phyloP scores from a whole-genome alignment of 108 stramenopile genomes.

The Skeletonema marinoi region DNA sequence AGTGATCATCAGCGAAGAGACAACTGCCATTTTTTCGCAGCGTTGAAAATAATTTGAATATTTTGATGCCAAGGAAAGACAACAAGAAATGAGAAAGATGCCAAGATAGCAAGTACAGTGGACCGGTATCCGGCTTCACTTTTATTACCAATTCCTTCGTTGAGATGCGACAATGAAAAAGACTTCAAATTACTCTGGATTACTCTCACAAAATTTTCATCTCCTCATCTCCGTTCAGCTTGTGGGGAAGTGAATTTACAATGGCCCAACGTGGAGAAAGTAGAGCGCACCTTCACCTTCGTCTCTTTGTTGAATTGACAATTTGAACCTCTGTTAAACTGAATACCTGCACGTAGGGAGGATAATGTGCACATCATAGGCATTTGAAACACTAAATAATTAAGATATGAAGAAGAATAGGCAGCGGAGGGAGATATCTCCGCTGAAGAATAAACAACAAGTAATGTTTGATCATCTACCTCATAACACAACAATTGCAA shows the following conservation, averaged over 20 bases:
- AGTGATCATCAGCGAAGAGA: neutral
- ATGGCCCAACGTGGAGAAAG: neutral
- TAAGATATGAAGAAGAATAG: neutral
- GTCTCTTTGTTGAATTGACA: neutral
- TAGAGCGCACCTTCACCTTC: conserved; percentile 3
- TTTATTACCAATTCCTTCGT: too few relatives aligned
- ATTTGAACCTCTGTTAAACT: neutral
- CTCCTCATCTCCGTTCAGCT: neutral
- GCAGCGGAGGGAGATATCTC: neutral
- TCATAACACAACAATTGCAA: neutral
- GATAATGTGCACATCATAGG: neutral
- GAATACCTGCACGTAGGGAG: neutral
- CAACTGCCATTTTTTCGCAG: neutral
- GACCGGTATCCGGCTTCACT: neutral
- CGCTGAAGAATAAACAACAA: neutral
- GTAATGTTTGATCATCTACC: neutral
- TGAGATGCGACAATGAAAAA: too few relatives aligned
- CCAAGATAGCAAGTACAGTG: neutral
- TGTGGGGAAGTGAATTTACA: neutral
- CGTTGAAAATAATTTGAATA: neutral
- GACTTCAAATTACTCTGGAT: neutral
- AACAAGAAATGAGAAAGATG: neutral
- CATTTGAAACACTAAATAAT: neutral
- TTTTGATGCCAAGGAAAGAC: neutral
- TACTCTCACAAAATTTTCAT: neutral